Evolutionary conservation across 805 yeast genomes (phyloP), one percentile per base, ranked within the genome.

Genomic region (Wickerhamiella sergipiensis): DNA sequence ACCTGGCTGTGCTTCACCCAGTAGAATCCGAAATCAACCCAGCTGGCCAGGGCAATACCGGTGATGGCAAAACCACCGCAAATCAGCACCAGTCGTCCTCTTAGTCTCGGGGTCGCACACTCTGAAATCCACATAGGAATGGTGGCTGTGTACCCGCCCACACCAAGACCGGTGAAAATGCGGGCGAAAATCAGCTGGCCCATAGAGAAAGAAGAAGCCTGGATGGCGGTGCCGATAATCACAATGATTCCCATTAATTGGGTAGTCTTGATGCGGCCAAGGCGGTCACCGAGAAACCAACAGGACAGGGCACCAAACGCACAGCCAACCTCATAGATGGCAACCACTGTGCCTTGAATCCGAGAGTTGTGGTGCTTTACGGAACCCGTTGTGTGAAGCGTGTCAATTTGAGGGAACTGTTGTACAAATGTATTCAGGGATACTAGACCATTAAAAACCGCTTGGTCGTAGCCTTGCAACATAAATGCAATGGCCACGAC

Each of bases 71-170:
- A 72, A 29, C 81, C 77, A 53, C 86, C 86, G 62, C 81, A 82
- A 57, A 80, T 64, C 50, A 76, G 72, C 45, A 81, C 83, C 57
- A 80, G 64, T 52, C 72, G 67, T 54, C 88, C 87, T 67, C 87
- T 74, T 55, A 69, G 70, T 50, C 71, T 73, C 2, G 84, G 72
- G 47, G 73, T 73, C 26, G 84, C 73, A 62, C 79, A 73, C 65
- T 83, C 92, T 1, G 87, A 71, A 59, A 81, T 85, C 78, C 84
- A 83, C 54, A 81, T 80, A 7, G 90, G 89, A 52, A 80, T 79
- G 26, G 86, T 80, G 13, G 86, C 77, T 10, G 86, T 79, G 62
- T 77, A 76, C 59, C 80, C 66, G 51, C 89, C 89, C 51, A 78
- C 80, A 57, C 88, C 89, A 46, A 80, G 56, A 53, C 90, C 85